Base-by-base conservation (phyloP, 1,139 yeast species). In the Hemisphaericaspora xylofermentans region DNA sequence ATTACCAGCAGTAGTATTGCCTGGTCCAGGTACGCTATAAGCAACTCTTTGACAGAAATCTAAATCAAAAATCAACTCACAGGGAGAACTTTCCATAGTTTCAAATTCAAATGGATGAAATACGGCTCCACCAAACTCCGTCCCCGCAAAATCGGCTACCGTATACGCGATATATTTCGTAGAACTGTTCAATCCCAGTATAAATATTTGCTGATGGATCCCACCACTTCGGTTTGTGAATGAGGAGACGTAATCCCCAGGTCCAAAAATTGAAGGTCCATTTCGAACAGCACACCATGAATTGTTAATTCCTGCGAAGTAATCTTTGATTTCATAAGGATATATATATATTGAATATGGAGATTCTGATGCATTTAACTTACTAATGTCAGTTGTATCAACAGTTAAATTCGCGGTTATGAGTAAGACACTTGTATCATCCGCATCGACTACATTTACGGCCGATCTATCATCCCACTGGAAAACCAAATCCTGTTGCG, bases 41-140 rank as follows among this genome's bases (percentile, higher is more conserved):
- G 96, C 95, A 27, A 91, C 94, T 39, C 80, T 78, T 27, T 72
- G 63, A 61, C 98, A 93, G 56, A 91, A 88, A 1, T 78, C 82
- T 42, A 93, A 66, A 45, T 80, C 85, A 59, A 78, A 88, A 18
- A 89, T 76, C 40, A 91, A 65, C 46, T 84, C 80, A 58, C 98
- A 93, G 2, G 87, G 76, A 22, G 68, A 64, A 3, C 64, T 59
- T 4, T 62, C 62, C 57, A 81, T 71, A 2, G 96, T 86, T 18
- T 74, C 71, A 53, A 91, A 87, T 39, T 65, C 63, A 43, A 84
- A 76, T 12, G 75, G 77, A 18, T 69, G 63, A 53, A 80, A 88
- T 0, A 87, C 72, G 1, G 81, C 74, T 3, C 96, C 95, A 4
- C 95, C 93, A 34, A 65, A 68, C 6, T 54, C 56, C 7, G 63